Conservation (phyloP, 139 green algal species). For the Chlorella sp. region DNA sequence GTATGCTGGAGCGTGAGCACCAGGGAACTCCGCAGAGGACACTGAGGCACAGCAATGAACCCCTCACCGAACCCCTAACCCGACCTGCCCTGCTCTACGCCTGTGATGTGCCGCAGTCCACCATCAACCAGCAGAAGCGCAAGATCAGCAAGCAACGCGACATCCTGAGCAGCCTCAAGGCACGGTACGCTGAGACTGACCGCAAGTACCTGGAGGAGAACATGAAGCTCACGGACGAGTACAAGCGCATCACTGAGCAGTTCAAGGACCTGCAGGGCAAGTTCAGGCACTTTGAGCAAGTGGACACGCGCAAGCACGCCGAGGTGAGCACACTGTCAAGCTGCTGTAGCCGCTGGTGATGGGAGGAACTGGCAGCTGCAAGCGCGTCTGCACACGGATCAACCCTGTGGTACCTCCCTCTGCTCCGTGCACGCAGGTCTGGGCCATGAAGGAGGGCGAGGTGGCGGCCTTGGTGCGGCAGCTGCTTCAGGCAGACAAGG, state of each 20-base stretch:
- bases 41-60: not conserved
- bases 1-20: not conserved
- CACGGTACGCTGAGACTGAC: slow-evolving; percentile 46
- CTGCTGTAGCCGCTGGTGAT: too few species aligned
- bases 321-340: slow-evolving; percentile 29
- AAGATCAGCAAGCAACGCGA: slow-evolving; percentile 73
- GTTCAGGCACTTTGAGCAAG: slow-evolving; percentile 64
- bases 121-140: slow-evolving; percentile 79
- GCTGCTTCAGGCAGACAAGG: slow-evolving; percentile 41
- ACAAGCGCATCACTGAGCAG: slow-evolving; percentile 77
- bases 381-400: too few species aligned
- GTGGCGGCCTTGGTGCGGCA: slow-evolving; percentile 48
- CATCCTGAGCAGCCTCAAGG: slow-evolving; percentile 61
- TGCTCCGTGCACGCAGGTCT: too few species aligned
- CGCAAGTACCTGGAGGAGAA: slow-evolving; percentile 64
- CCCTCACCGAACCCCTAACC: not conserved
- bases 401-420: too few species aligned
- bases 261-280: slow-evolving; percentile 84
- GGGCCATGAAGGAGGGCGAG: slow-evolving; percentile 63
- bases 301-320: slow-evolving; percentile 51
- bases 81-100: not conserved
- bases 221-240: slow-evolving; percentile 74
- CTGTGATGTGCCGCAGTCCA: too few species aligned
- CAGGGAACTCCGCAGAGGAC: not conserved
- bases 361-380: too few species aligned